These are phyloP conservation scores for Colletotrichum sp. DNA, from an alignment of 2,329 filamentous ascomycete genomes.

Conservation along the genomic window DNA sequence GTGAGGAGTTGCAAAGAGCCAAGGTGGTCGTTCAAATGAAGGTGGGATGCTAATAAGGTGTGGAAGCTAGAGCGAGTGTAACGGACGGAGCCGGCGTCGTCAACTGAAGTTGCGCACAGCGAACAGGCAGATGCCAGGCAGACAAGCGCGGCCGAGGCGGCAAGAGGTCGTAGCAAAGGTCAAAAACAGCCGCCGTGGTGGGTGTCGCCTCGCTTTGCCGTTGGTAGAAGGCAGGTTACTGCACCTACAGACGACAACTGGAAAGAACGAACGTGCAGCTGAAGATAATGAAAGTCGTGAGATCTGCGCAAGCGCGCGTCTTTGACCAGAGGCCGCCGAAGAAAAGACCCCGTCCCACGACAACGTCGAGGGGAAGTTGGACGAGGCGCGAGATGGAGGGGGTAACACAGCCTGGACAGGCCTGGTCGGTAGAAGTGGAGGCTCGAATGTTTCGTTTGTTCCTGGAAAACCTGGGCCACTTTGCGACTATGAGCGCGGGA, in stretches of 20 bases:
- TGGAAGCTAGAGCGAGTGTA: background rate
- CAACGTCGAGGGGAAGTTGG: constrained; percentile 11
- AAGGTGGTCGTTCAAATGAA: background rate
- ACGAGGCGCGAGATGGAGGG: constrained; percentile 14
- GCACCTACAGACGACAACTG: background rate
- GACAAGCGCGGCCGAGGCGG: background rate
- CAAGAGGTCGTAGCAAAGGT: background rate
- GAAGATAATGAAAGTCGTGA: background rate
- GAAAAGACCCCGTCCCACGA: constrained; percentile 5
- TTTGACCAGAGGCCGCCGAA: constrained; percentile 6
- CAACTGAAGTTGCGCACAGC: background rate
- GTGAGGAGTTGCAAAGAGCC: background rate
- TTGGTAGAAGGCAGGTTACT: background rate
- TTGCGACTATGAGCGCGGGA: constrained; percentile 12
- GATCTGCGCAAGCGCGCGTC: constrained; percentile 20
- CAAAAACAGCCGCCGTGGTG: background rate
- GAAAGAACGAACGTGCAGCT: background rate
- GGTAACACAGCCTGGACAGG: constrained; percentile 15
- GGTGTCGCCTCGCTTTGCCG: background rate
- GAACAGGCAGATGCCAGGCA: background rate
- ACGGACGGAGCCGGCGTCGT: constrained; percentile 1
- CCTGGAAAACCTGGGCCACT: constrained; percentile 2
- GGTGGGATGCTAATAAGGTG: background rate
- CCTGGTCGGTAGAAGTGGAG: constrained; percentile 9
- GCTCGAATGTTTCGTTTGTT: constrained; percentile 18